Conservation (phyloP, 2,329 filamentous ascomycete species). For the Pleomassaria siparia region DNA sequence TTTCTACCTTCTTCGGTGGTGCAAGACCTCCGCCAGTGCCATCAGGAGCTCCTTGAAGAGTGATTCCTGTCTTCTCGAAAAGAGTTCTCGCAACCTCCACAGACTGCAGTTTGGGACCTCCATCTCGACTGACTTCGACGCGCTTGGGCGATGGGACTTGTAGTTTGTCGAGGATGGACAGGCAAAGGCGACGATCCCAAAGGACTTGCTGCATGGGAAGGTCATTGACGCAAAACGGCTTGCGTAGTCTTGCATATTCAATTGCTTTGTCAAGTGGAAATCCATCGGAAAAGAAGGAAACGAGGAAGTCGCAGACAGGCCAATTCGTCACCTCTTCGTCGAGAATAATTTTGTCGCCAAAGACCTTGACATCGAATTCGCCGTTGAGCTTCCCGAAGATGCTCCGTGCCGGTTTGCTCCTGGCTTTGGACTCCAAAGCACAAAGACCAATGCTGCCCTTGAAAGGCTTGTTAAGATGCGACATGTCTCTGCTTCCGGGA, state of each 20-base stretch:
- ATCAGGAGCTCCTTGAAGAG: slow-evolving; percentile 69
- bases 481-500: slow-evolving; percentile 64
- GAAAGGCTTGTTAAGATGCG: slow-evolving; percentile 51
- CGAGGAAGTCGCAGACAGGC: slow-evolving; percentile 94
- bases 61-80: slow-evolving; percentile 76
- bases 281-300: slow-evolving; percentile 97
- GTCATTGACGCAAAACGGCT: slow-evolving; percentile 97
- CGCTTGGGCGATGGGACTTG: slow-evolving; percentile 86
- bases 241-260: slow-evolving; percentile 87
- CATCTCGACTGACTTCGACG: slow-evolving; percentile 89
- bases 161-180: slow-evolving; percentile 85
- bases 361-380: slow-evolving; percentile 96
- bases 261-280: slow-evolving; percentile 97
- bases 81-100: slow-evolving; percentile 79
- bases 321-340: slow-evolving; percentile 97
- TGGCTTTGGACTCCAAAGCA: slow-evolving; percentile 90
- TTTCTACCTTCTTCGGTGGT: slow-evolving; percentile 69
- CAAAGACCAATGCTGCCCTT: slow-evolving; percentile 84
- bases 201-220: slow-evolving; percentile 95
- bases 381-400: slow-evolving; percentile 90
- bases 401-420: slow-evolving; percentile 95
- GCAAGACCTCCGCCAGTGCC: slow-evolving; percentile 62
- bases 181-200: slow-evolving; percentile 90
- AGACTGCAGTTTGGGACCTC: slow-evolving; percentile 77
- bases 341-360: slow-evolving; percentile 97